Conservation (phyloP, 169 alveolate genomes). For the Prorocentrum cordatum region DNA sequence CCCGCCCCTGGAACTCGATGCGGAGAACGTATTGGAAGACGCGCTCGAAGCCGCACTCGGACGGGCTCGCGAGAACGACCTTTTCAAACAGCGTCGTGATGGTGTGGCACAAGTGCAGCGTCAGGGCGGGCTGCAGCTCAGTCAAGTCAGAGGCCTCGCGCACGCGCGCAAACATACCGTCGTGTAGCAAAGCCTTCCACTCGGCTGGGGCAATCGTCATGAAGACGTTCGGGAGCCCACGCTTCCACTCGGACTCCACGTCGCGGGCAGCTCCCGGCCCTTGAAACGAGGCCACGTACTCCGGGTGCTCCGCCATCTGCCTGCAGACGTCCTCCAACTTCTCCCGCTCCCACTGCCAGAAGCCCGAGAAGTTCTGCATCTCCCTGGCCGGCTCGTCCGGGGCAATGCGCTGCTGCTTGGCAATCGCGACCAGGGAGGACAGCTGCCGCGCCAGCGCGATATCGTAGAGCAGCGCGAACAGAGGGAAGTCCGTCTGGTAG, state of each 20-base stretch:
- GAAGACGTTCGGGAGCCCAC: background rate
- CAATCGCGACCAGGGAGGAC: background rate
- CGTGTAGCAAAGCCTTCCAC: background rate
- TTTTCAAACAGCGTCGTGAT: background rate
- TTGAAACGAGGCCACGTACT: no score
- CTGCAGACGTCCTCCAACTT: background rate
- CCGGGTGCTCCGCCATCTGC: background rate
- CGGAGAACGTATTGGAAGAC: background rate
- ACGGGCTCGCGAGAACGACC: background rate
- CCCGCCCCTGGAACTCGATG: background rate
- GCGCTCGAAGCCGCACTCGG: background rate
- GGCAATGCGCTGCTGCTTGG: background rate
- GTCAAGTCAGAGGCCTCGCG: no score
- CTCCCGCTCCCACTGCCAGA: background rate
- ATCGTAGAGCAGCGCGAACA: background rate
- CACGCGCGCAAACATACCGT: background rate
- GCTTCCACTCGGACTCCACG: no score
- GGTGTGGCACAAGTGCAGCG: background rate
- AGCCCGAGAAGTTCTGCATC: background rate
- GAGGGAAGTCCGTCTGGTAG: background rate
- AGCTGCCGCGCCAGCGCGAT: background rate
- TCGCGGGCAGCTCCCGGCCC: no score
- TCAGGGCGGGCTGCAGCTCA: background rate
- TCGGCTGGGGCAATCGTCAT: slow-evolving; percentile 3
- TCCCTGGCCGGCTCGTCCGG: background rate